Percentiles rank a stretch among this genome's conserved stretches.
Conservation (phyloP, 495 filamentous ascomycete genomes). For the Amphirosellinia nigrospora region DNA sequence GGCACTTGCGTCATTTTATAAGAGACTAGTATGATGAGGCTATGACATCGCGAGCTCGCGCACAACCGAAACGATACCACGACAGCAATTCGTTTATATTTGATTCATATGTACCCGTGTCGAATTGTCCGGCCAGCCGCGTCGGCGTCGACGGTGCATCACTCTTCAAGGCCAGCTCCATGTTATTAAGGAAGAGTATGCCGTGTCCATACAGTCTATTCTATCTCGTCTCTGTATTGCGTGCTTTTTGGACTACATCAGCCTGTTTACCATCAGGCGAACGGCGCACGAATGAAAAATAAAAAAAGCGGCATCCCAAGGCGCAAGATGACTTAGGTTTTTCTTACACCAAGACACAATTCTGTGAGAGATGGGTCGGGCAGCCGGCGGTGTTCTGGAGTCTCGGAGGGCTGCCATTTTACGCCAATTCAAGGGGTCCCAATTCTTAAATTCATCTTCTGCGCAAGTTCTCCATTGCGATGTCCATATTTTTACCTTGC, state of each 20-base stretch:
- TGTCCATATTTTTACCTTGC: constrained; percentile 27
- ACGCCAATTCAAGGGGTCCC: constrained; percentile 20
- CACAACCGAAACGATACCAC: constrained; percentile 23
- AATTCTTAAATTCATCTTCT: constrained; percentile 26
- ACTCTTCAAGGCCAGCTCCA: constrained; percentile 18
- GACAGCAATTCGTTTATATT: constrained; percentile 21
- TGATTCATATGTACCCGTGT: constrained; percentile 21
- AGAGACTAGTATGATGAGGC: constrained; percentile 23
- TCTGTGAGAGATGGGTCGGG: constrained; percentile 39
- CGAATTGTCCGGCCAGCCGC: constrained; percentile 9
- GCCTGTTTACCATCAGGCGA: constrained; percentile 43
- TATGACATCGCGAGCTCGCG: constrained; percentile 20
- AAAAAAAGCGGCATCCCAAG: constrained; percentile 43
- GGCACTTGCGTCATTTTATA: constrained; percentile 45
- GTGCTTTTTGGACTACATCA: constrained; percentile 39
- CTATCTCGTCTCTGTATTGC: constrained; percentile 32
- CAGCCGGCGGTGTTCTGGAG: constrained; percentile 42
- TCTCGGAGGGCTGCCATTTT: constrained; percentile 32
- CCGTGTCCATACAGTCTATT: constrained; percentile 37
- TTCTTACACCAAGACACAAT: constrained; percentile 37
- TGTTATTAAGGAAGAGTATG: constrained; percentile 12
- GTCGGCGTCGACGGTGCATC: constrained; percentile 24
- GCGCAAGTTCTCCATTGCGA: constrained; percentile 22
- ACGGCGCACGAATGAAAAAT: constrained; percentile 44
- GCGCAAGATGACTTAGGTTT: constrained; percentile 42